Evolutionary conservation across 228 moss, liverwort and hornwort species (phyloP), one percentile per base, ranked within the genome.

Genomic region (Sphagnum magellanicum): DNA sequence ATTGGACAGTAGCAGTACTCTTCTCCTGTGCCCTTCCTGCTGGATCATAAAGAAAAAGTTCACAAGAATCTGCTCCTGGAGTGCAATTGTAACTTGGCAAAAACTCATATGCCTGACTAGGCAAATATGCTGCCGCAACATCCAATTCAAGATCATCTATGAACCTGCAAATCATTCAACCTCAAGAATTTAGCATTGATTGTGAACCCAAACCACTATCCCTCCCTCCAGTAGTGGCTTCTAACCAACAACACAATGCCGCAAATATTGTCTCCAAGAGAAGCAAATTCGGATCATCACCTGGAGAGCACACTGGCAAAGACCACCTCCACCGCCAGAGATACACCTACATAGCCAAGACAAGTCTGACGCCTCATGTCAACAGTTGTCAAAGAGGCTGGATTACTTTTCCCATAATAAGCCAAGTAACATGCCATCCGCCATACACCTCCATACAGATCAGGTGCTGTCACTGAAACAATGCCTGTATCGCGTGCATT

Each of bases 341-440:
- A 65, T 6, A 75, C 72, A 49, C 53, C 84, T 10, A 80, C 68
- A 77, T 80, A 84, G 52, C 84, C 84, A 14, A 52, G 11, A 48
- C 74, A 75, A 60, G 72, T 13, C 6, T 63, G 66, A 3, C 64
- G 63, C 8, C 84, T 49, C 51, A 51, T 63, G 53, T 70, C 72
- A 55, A 75, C 50, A 0, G 77, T 80, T 32, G 16, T 48, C 8
- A 76, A 74, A 6, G 15, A 51, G 0, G 12, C 16, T 48, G 1
- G 4, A 51, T 10, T 50, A 5, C 6, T 55, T 16, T 58, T 50
- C n/a, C 79, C 79, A 53, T 80, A 84, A 47, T 69, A 73, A 12
- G 84, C 74, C n/a, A 77, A 60, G 70, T 75, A 84, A 50, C 64
- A 51, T 50, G 77, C 84, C 53, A 72, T 67, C 51, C 51, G 53